These are phyloP conservation scores for Epichloe festucae DNA, from an alignment of 2,329 filamentous ascomycete genomes.

Conservation along the genomic window DNA sequence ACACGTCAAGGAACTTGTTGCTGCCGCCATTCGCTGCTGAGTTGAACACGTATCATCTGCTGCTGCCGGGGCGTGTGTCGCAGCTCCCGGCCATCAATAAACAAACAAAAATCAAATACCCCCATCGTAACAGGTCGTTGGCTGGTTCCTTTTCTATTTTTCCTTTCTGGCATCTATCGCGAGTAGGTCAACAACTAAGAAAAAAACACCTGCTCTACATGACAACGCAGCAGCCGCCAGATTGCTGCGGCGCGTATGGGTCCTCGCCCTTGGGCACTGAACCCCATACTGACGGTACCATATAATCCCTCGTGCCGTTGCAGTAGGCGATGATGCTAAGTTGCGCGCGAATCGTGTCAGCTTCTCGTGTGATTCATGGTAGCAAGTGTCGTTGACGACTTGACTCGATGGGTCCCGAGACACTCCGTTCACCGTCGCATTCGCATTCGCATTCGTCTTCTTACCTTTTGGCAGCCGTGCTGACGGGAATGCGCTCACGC, in stretches of 20 bases:
- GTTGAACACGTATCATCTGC: neutral
- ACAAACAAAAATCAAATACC: constrained; percentile 3
- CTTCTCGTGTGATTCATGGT: neutral
- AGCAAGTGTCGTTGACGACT: neutral
- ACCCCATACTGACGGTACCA: constrained; percentile 97
- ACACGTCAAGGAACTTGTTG: constrained; percentile 2
- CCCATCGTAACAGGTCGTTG: constrained; percentile 4
- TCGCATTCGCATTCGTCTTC: constrained; percentile 13
- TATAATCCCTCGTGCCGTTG: constrained; percentile 95
- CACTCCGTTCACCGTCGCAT: neutral
- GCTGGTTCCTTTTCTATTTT: constrained; percentile 3
- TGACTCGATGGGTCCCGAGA: neutral
- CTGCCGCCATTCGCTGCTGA: neutral
- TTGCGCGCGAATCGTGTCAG: neutral
- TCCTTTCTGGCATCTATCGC: constrained; percentile 2
- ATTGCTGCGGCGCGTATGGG: constrained; percentile 94
- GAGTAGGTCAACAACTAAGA: neutral
- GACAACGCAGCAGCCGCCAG: constrained; percentile 82
- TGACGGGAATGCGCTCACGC: constrained; percentile 87
- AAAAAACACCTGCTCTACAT: constrained; percentile 47
- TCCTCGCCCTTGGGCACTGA: constrained; percentile 89
- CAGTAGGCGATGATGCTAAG: constrained; percentile 91
- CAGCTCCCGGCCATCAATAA: neutral
- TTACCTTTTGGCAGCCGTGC: constrained; percentile 80
- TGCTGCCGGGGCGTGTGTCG: neutral